Conservation (phyloP, 2,329 filamentous ascomycete species). For the Apiospora hydei region DNA sequence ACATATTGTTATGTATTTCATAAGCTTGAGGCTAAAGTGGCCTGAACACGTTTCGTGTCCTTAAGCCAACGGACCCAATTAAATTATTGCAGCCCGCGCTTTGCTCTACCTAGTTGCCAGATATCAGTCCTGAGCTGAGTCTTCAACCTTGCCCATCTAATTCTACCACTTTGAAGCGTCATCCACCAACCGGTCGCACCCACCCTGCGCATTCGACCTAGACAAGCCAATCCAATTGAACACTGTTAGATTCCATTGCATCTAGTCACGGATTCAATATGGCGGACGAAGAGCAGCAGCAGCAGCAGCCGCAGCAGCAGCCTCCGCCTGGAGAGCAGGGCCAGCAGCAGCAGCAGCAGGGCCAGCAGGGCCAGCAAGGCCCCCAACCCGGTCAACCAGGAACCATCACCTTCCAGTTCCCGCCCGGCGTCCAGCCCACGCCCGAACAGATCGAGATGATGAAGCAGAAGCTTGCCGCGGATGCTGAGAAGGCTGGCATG, state of each 20-base stretch:
- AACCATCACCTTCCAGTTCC: constrained; percentile 42
- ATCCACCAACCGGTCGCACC: constrained; percentile 5
- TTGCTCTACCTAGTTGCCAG: constrained; percentile 6
- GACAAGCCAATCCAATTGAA: constrained; percentile 13
- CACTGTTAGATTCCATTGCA: background rate
- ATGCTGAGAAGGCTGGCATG: constrained; percentile 86
- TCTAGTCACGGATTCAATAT: constrained; percentile 1
- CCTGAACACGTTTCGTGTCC: constrained; percentile 19
- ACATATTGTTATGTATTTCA: too few species aligned
- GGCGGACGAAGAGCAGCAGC: constrained; percentile 22
- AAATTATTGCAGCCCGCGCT: constrained; percentile 16
- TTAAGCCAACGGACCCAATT: constrained; percentile 5
- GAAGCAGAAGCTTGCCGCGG: constrained; percentile 81
- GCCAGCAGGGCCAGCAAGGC: constrained; percentile 22
- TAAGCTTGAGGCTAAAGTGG: constrained; percentile 14
- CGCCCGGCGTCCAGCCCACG: constrained; percentile 60
- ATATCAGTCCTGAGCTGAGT: background rate
- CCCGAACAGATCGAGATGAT: constrained; percentile 87
- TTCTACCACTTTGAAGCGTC: background rate
- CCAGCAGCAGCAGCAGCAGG: constrained; percentile 7
- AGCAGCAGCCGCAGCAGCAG: constrained; percentile 1
- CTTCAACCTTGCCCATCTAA: background rate
- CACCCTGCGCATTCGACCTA: background rate
- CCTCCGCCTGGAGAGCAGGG: constrained; percentile 12
- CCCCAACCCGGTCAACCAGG: constrained; percentile 20